These are phyloP conservation scores for Schizochytrium sp. DNA, from an alignment of 108 stramenopile genomes.

Conservation along the genomic window DNA sequence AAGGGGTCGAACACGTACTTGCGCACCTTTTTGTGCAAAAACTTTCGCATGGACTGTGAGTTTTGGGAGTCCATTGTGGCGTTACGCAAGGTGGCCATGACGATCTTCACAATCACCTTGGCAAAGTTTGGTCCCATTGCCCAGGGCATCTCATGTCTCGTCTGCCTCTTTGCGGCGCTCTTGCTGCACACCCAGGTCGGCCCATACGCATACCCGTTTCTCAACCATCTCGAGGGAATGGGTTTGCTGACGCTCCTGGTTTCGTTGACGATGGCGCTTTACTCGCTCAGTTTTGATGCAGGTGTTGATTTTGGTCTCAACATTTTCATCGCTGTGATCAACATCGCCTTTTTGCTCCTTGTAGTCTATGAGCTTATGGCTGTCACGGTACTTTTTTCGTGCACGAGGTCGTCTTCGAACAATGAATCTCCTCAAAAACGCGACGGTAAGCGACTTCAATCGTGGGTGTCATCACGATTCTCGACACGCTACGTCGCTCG, in stretches of 20 bases:
- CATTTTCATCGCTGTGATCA: background rate
- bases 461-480: too few relatives aligned
- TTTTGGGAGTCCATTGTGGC: background rate
- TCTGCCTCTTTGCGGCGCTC: background rate
- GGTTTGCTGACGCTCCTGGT: background rate
- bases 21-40: constrained; percentile 15
- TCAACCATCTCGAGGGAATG: background rate
- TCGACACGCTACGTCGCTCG: too few relatives aligned
- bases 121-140: background rate
- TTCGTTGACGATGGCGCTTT: background rate
- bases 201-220: background rate
- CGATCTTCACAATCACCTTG: background rate
- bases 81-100: background rate
- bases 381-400: background rate
- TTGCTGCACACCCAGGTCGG: background rate
- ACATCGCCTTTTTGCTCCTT: background rate
- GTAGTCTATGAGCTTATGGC: background rate
- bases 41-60: background rate
- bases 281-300: background rate
- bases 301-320: background rate
- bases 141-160: background rate
- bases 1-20: background rate
- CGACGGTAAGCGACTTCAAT: too few relatives aligned
- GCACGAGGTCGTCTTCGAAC: background rate
- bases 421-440: too few relatives aligned